A percentile compares a stretch with the other conserved stretches of the same genome.
Evolutionary conservation across 225 moss, liverwort and hornwort genomes (phyloP).

Genomic region (Bryoerythrophyllum caledonicum): DNA sequence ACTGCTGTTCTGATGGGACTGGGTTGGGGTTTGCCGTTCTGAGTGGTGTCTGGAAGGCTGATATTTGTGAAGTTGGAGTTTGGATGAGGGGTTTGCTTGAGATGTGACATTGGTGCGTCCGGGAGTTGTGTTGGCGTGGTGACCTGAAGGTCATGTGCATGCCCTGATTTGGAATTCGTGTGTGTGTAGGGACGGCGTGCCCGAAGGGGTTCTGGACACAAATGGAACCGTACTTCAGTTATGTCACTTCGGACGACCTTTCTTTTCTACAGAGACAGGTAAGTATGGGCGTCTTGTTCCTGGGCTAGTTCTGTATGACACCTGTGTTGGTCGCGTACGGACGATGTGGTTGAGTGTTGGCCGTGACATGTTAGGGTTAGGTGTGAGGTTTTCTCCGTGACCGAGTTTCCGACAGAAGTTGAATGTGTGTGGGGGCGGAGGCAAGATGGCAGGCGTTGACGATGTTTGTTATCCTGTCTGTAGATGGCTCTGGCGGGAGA

Average conservation of each 20-base stretch:
- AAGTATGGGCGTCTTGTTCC: neutral
- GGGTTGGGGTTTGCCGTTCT: neutral
- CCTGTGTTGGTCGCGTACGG: neutral
- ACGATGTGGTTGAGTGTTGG: neutral
- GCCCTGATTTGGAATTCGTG: neutral
- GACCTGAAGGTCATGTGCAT: neutral
- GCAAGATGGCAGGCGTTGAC: neutral
- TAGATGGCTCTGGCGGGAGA: slow-evolving; percentile 54
- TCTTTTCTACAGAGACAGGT: slow-evolving; percentile 69
- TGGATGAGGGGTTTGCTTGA: neutral
- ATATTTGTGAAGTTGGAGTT: neutral
- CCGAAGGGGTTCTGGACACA: slow-evolving; percentile 76
- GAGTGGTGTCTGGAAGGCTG: no score
- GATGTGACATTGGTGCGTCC: neutral
- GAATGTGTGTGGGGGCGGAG: neutral
- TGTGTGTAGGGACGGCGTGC: slow-evolving; percentile 64
- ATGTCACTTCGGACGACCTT: slow-evolving; percentile 70
- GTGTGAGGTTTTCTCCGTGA: no score
- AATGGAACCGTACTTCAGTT: slow-evolving; percentile 81
- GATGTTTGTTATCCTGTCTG: neutral
- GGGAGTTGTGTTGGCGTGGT: neutral
- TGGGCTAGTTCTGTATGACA: neutral
- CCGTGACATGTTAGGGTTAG: no score
- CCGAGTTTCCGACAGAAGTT: neutral
- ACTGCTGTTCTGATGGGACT: neutral